Percentiles rank a stretch among this genome's conserved stretches.
Conservation (phyloP, 2,329 filamentous ascomycete genomes). For the Venturiaceae sp. region DNA sequence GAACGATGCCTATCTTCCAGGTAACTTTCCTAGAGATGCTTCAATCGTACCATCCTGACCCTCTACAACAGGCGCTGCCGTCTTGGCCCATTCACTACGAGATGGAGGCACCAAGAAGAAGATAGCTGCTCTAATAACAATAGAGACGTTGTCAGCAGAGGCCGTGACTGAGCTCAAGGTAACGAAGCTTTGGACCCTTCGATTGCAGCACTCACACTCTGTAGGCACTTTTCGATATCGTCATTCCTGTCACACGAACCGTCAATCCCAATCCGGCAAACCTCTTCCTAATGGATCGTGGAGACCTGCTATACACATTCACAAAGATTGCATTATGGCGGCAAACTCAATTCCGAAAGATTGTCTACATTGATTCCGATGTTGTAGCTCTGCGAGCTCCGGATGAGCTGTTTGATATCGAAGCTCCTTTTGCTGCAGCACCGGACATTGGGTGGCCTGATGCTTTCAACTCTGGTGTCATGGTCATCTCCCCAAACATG, state of each 20-base stretch:
- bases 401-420: conserved; percentile 76
- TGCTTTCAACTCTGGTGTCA: conserved; percentile 94
- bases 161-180: conserved; percentile 75
- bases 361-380: conserved; percentile 93
- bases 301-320: conserved; percentile 84
- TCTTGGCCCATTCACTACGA: conserved; percentile 87
- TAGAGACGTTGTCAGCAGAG: conserved; percentile 65
- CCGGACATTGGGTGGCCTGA: conserved; percentile 98
- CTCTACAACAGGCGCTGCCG: conserved; percentile 61
- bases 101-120: conserved; percentile 83
- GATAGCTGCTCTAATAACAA: conserved; percentile 73
- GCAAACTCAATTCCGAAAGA: conserved; percentile 78
- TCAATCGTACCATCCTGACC: conserved; percentile 9
- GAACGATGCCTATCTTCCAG: conserved; percentile 87
- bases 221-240: conserved; percentile 74
- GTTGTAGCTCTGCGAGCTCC: conserved; percentile 83
- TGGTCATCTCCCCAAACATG: conserved; percentile 80
- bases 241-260: conserved; percentile 76
- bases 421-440: conserved; percentile 57
- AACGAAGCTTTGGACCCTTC: not conserved
- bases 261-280: conserved; percentile 70
- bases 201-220: conserved; percentile 8
- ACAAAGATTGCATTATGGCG: conserved; percentile 96
- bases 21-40: conserved; percentile 37
- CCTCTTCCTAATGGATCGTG: conserved; percentile 82